Evolutionary conservation across 148 eudicot species (phyloP).

Genomic region (Amaranthus palmeri): DNA sequence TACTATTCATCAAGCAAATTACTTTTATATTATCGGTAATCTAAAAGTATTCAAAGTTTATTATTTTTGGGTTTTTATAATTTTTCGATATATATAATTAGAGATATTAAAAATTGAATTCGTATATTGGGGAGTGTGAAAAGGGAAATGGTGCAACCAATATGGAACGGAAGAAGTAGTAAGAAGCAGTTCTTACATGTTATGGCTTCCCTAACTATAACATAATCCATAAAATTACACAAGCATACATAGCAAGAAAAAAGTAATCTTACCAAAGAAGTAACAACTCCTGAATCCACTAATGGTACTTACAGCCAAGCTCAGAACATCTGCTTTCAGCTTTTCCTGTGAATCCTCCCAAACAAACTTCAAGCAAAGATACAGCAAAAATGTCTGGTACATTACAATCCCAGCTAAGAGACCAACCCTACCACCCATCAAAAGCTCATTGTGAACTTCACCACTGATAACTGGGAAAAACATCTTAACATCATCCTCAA

Average conservation of each 20-base stretch:
- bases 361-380: conserved; percentile 45
- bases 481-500: conserved; percentile 47
- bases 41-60: no score
- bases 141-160: no score
- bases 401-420: conserved; percentile 65
- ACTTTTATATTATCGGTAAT: no score
- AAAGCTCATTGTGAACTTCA: conserved; percentile 30
- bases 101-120: no score
- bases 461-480: conserved; percentile 58
- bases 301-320: conserved; percentile 38
- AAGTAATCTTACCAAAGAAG: conserved; percentile 57
- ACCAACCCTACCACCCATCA: conserved; percentile 37
- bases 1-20: no score
- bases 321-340: conserved; percentile 31
- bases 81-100: no score
- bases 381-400: conserved; percentile 53
- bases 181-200: neutral
- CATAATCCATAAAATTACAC: neutral
- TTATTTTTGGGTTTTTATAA: no score
- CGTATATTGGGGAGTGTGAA: no score
- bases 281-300: conserved; percentile 47
- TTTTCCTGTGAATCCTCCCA: conserved; percentile 30
- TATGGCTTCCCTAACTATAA: neutral
- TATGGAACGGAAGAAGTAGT: no score
- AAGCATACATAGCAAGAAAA: neutral